Base-by-base conservation (phyloP, 148 eudicot genomes). In the Chenopodium berlandieri region DNA sequence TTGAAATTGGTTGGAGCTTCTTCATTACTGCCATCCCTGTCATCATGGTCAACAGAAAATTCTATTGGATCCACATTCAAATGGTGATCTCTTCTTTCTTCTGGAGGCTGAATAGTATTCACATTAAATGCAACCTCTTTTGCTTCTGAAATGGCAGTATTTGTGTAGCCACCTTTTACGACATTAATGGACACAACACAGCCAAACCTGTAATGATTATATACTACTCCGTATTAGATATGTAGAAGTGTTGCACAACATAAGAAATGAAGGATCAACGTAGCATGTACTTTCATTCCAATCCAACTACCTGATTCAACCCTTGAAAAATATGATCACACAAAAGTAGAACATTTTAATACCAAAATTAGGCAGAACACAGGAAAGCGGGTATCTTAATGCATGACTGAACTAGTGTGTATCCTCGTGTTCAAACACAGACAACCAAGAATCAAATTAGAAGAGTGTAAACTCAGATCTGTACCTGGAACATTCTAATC, bases 401-500 rank as follows among this genome's bases (percentile, higher is more conserved):
- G 44, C 37, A 31, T 13, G 47, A 71, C 46, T 20, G 30, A 9
- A 46, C 40, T 25, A 30, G 73, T 44, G 20, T 58, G 17, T 40
- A 68, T 62, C 70, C 76, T 20, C 1, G 60, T 22, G 71, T 27
- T 63, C 19, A 63, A 77, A 71, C 70, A 80, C 1, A 17, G 60
- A 80, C 32, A 22, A 63, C 7, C 31, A 8, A 27, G 30, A 34
- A 76, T 22, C 66, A 31, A 14, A 71, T n/a, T 64, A 34, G 12
- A 40, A 11, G 48, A 52, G 12, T 30, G 4, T 66, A 44, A 70
- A 48, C 32, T 19, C 66, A 77, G 67, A 56, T 58, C 37, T 74
- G 71, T 82, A 96, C 99, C 99, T 96, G 85, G 92, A 88, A 86
- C 99, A 92, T 88, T 96, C 99, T 75, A 94, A 78, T 68, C 93